Evolutionary conservation across 306 rosid species (phyloP), one percentile per base, ranked within the genome.

Genomic region (Vigna radiata): DNA sequence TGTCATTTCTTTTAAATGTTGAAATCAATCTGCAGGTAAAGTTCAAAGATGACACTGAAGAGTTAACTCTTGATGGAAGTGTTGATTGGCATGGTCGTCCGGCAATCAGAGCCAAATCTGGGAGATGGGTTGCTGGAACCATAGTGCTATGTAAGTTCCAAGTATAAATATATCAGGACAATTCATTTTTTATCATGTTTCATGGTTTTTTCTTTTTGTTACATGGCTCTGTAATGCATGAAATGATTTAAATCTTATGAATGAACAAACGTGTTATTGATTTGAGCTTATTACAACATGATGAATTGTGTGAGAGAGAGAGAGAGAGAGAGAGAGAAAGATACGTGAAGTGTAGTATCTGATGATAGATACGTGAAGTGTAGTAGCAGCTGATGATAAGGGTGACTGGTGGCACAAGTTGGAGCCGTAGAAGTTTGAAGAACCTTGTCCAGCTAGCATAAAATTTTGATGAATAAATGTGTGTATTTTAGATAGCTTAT

Each of bases 91-190:
- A 87, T 80, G 97, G 96, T 27, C 84, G 81, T 5, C 92, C 91
- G 18, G 97, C 99, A 68, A 87, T 92, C 70, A 83, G 89, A 82
- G 66, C 81, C 64, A 90, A 92, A 89, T 88, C 97, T 17, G 99
- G 99, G 14, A 78, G 85, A 82, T 92, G 99, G 99, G 73, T 85
- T 68, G 97, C 97, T 39, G 99, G 96, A 83, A 90, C 54, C 43
- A 89, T 95, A 81, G 85, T 95, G 56, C 91, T 95, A 23, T 52
- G 99, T 95, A 89, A 92, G 97, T 81, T 53, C 61, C 74, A 43
- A 56, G 33, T 14, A 39, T 43, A 46, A 49, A 43, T 16, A 29
- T 36, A 16, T 1, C 46, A 80, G 63, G 5, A 6, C 48, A 8
- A 9, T 15, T 67, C 33, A 1, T 43, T 48, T 19, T 19, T 36